A percentile compares a stretch with the other conserved stretches of the same genome.
Conservation (phyloP, 164 flowering plant species). For the Macadamia integrifolia region DNA sequence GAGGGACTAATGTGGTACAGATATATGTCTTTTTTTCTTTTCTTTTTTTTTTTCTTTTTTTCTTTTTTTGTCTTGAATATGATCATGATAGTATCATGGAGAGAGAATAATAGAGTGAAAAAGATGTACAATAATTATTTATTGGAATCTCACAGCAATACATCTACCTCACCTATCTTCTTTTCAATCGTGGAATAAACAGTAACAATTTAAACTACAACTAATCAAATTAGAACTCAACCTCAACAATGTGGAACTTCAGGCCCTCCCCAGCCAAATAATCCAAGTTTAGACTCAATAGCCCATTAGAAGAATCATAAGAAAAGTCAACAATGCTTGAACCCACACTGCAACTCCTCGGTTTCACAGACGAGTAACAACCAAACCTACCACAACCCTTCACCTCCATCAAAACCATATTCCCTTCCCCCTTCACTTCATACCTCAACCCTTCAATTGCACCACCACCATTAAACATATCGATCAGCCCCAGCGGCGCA, state of each 20-base stretch:
- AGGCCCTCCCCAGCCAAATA: conserved; percentile 41
- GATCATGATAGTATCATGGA: no score
- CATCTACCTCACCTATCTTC: no score
- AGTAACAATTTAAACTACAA: conserved; percentile 1
- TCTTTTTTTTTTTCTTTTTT: no score
- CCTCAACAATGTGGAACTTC: conserved; percentile 37
- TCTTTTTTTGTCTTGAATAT: no score
- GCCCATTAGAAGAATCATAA: conserved; percentile 52
- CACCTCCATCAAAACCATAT: conserved; percentile 34
- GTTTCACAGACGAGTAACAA: conserved; percentile 62
- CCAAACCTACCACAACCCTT: conserved; percentile 87
- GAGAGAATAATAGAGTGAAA: no score
- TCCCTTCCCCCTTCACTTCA: conserved; percentile 9
- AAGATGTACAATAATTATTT: no score
- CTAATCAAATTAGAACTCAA: conserved; percentile 35
- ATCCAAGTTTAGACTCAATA: conserved; percentile 42
- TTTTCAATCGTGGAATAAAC: no score
- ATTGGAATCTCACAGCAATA: no score
- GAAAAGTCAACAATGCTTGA: conserved; percentile 37
- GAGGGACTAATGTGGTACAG: no score
- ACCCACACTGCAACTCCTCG: conserved; percentile 51
- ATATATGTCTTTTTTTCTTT: no score
- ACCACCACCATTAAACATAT: conserved; percentile 34
- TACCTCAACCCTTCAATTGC: conserved; percentile 27
- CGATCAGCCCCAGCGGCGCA: conserved; percentile 56